Evolutionary conservation across 768 basidiomycete species (phyloP).

Genomic region (Artomyces pyxidatus): DNA sequence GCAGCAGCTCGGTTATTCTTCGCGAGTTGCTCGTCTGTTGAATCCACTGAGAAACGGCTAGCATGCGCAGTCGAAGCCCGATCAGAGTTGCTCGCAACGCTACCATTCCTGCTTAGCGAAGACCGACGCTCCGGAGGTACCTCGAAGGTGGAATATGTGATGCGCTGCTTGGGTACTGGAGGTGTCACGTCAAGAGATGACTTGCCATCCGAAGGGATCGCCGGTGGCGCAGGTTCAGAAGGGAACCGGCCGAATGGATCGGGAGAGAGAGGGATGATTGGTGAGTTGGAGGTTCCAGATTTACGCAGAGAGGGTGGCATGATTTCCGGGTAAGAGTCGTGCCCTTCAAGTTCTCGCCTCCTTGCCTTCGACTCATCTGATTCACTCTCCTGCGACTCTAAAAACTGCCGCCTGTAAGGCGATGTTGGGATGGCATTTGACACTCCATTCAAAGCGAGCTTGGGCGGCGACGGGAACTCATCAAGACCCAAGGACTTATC

Average conservation of each 20-base stretch:
- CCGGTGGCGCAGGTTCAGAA: slow-evolving; percentile 25
- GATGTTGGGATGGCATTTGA: slow-evolving; percentile 51
- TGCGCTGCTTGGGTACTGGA: background rate
- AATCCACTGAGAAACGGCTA: slow-evolving; percentile 70
- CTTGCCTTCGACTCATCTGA: slow-evolving; percentile 35
- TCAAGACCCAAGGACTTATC: slow-evolving; percentile 12
- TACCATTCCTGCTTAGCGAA: background rate
- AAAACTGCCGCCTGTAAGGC: slow-evolving; percentile 20
- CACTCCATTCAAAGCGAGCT: slow-evolving; percentile 60
- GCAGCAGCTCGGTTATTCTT: slow-evolving; percentile 28
- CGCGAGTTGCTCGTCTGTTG: slow-evolving; percentile 32
- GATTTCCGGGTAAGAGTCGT: slow-evolving; percentile 39
- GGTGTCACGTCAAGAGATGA: slow-evolving; percentile 1
- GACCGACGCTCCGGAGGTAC: slow-evolving; percentile 4
- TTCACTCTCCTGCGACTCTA: slow-evolving; percentile 35
- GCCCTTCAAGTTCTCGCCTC: slow-evolving; percentile 38
- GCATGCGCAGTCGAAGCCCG: slow-evolving; percentile 19
- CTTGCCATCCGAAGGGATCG: background rate
- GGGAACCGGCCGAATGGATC: slow-evolving; percentile 76
- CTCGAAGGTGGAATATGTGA: slow-evolving; percentile 3
- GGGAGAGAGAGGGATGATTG: slow-evolving; percentile 75
- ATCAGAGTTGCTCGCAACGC: slow-evolving; percentile 1
- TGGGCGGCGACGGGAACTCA: slow-evolving; percentile 46
- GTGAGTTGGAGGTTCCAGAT: slow-evolving; percentile 33
- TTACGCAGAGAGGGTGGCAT: slow-evolving; percentile 23